Evolutionary conservation across 2,329 filamentous ascomycete genomes (phyloP), one percentile per base, ranked within the genome.

Genomic region (Pseudopithomyces chartarum): DNA sequence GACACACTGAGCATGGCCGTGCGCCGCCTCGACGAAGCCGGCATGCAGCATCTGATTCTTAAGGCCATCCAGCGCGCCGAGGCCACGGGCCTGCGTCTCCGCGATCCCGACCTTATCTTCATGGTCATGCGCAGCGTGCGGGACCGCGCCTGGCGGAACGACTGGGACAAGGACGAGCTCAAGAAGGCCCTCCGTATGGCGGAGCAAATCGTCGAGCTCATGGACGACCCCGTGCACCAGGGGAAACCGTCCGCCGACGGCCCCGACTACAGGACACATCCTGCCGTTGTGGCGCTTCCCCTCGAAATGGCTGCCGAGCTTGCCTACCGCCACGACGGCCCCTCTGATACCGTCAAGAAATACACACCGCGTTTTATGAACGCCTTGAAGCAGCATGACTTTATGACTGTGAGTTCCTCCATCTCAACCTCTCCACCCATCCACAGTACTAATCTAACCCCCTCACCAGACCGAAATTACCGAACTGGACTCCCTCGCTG

Each of bases 281-380:
- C 79, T 1, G 64, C 67, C 3, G 71, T 79, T 3, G 67, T 81
- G 33, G 79, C 75, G n/a, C 57, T 76, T 26, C 75, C 77, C 50
- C 65, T 81, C 6, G 78, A 80, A 63, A 58, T 82, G 65, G 71
- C 76, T 17, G 78, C 79, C 26, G 69, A 77, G 5, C 66, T 73
- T 43, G 76, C 75, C 3, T 70, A 75, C 50, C 71, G 67, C 55
- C 67, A 78, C 40, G 62, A 78, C 43, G 71, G 61, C 32, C 71
- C 76, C 42, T 69, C 72, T 1, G 73, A 74, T n/a, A 70, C 75
- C 22, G 78, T 81, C 26, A 72, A 70, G 56, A 74, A 66, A 40
- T 77, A 79, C 50, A 73, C 75, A 6, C 66, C 70, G 40, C 67
- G 78, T 23, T 56, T 82, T 50, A 64, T 81, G 54, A 62, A 63